These are phyloP conservation scores for Saxispiralis lemnorum DNA, from an alignment of 495 filamentous ascomycete genomes.

Conservation along the genomic window DNA sequence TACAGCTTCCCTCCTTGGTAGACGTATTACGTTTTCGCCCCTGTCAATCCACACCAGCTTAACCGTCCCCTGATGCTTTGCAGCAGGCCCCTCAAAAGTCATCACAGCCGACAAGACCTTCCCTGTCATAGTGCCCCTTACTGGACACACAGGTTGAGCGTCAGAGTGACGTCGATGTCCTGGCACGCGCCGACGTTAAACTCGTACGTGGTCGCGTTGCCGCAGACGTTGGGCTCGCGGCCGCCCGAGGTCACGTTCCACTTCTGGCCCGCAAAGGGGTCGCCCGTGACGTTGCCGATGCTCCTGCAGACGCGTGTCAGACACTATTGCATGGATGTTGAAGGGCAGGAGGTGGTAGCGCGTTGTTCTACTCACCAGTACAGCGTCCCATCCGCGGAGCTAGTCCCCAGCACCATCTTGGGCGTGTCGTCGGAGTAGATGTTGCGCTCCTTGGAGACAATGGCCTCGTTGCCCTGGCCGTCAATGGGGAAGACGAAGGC, in stretches of 20 bases:
- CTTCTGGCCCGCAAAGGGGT: conserved; percentile 1
- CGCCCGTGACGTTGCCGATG: conserved; percentile 4
- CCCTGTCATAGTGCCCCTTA: neutral
- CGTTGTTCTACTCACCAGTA: conserved; percentile 6
- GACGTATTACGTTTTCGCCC: too few relatives aligned
- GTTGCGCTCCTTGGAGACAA: conserved; percentile 1
- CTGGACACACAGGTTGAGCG: too few relatives aligned
- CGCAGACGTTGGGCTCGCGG: conserved; percentile 3
- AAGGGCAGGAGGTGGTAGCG: neutral
- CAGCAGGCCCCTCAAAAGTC: too few relatives aligned
- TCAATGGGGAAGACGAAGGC: conserved; percentile 2
- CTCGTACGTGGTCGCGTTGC: neutral
- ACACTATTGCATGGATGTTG: neutral
- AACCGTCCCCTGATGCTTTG: too few relatives aligned
- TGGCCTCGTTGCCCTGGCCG: conserved; percentile 8
- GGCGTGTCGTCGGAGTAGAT: neutral
- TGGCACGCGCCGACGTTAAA: too few relatives aligned
- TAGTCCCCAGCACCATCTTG: conserved; percentile 5
- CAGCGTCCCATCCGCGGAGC: neutral
- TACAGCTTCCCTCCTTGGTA: too few relatives aligned
- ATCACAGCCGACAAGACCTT: too few relatives aligned
- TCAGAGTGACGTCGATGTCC: too few relatives aligned
- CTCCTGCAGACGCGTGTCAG: conserved; percentile 3
- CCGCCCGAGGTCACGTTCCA: conserved; percentile 9
- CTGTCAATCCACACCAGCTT: too few relatives aligned